Conservation (phyloP, 306 rosid genomes). For the Gleditsia sinensis region DNA sequence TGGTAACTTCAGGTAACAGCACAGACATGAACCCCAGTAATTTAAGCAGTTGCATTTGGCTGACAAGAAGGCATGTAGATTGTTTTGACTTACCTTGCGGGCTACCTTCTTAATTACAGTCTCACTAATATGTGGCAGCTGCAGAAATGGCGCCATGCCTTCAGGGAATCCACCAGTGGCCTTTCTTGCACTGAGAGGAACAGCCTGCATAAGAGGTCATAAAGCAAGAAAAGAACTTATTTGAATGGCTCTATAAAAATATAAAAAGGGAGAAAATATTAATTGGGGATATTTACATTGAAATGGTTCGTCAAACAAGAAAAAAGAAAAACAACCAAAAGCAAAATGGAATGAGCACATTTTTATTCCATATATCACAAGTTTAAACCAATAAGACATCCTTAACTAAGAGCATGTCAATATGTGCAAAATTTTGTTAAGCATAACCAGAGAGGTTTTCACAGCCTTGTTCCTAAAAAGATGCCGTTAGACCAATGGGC, state of each 20-base stretch:
- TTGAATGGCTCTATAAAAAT: constrained; percentile 14
- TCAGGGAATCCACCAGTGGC: constrained; percentile 87
- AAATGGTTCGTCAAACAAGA: neutral
- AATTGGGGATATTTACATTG: constrained; percentile 6
- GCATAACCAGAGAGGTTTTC: constrained; percentile 14
- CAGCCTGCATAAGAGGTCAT: constrained; percentile 66
- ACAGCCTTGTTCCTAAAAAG: neutral
- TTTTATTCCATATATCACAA: constrained; percentile 1
- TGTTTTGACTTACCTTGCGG: constrained; percentile 68
- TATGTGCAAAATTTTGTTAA: constrained; percentile 2
- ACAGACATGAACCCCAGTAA: constrained; percentile 5
- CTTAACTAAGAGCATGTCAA: neutral
- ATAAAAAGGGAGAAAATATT: neutral
- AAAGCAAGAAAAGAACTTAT: constrained; percentile 21
- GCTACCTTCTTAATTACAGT: constrained; percentile 82
- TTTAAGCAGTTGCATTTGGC: constrained; percentile 22
- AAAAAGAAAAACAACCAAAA: neutral
- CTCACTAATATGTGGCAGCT: constrained; percentile 94
- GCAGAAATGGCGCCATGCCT: constrained; percentile 95
- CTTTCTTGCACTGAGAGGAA: constrained; percentile 92
- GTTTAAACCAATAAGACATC: constrained; percentile 11
- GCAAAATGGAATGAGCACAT: constrained; percentile 3
- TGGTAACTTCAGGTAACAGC: constrained; percentile 16
- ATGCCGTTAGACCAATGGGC: constrained; percentile 8
- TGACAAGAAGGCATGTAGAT: neutral